A percentile compares a stretch with the other conserved stretches of the same genome.
Conservation (phyloP, 2,329 filamentous ascomycete species). For the Leptodontidium sp. region DNA sequence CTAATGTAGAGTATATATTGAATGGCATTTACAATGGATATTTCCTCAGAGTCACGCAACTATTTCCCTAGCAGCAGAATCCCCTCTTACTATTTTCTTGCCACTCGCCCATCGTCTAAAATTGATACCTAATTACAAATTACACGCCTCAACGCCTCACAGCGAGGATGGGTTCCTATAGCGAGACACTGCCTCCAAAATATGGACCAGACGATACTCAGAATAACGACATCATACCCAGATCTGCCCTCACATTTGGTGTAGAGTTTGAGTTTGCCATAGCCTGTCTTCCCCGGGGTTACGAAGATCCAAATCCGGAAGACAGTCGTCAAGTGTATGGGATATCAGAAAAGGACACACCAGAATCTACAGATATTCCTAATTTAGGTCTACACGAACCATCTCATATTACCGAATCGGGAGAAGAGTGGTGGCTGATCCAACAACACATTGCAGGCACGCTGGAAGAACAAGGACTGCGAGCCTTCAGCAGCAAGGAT, state of each 20-base stretch:
- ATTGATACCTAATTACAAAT: too few relatives aligned
- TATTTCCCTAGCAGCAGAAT: too few relatives aligned
- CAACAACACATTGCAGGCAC: not conserved
- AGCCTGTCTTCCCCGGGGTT: not conserved
- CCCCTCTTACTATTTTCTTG: too few relatives aligned
- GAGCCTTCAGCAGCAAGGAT: not conserved
- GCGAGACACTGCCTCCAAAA: not conserved
- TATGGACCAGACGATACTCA: not conserved
- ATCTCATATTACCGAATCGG: not conserved
- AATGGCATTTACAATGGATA: too few relatives aligned
- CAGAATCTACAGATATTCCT: not conserved
- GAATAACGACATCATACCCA: not conserved
- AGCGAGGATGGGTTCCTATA: not conserved
- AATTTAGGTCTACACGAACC: not conserved
- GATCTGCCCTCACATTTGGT: not conserved
- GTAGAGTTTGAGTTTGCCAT: constrained; percentile 3
- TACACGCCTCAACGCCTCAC: not conserved
- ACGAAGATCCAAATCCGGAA: constrained; percentile 1
- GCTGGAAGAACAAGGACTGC: not conserved
- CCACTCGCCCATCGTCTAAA: too few relatives aligned
- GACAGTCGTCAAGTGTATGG: not conserved
- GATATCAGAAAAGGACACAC: not conserved
- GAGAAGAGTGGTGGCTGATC: not conserved
- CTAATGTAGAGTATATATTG: too few relatives aligned
- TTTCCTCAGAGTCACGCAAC: too few relatives aligned